These are phyloP conservation scores for Glutinoglossum americanum DNA, from an alignment of 495 filamentous ascomycete species.

Conservation along the genomic window DNA sequence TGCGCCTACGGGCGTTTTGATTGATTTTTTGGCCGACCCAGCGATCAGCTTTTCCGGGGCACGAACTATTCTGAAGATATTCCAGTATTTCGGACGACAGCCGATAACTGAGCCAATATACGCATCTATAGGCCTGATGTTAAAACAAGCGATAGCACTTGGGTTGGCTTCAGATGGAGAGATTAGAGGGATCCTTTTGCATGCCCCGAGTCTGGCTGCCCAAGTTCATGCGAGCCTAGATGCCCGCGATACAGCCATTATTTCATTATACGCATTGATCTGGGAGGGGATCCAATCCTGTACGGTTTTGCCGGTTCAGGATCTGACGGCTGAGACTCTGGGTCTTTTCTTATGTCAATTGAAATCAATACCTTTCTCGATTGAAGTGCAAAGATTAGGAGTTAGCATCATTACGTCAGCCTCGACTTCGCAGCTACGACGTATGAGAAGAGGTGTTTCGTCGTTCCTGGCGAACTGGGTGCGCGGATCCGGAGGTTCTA, in stretches of 20 bases:
- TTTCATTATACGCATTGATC: not conserved
- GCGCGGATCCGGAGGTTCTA: not conserved
- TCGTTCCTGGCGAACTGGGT: not conserved
- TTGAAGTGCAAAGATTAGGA: not conserved
- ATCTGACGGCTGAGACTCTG: not conserved
- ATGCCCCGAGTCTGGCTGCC: not conserved
- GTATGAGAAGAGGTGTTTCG: not conserved
- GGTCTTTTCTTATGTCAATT: not conserved
- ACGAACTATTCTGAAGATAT: not conserved
- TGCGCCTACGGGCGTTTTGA: not conserved
- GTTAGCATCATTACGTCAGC: not conserved
- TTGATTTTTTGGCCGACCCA: not conserved
- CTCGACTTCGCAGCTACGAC: not conserved
- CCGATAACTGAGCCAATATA: not conserved
- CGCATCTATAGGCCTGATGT: not conserved
- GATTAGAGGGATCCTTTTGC: not conserved
- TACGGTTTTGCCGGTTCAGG: not conserved
- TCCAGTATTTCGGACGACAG: not conserved
- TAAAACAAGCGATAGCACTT: not conserved
- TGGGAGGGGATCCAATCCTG: not conserved
- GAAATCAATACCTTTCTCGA: not conserved
- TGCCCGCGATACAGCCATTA: not conserved
- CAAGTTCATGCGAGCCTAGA: not conserved
- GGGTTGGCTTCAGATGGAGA: not conserved
- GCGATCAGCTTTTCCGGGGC: not conserved